Conservation (phyloP, 225 moss, liverwort and hornwort genomes). For the Physcomitrium patens region DNA sequence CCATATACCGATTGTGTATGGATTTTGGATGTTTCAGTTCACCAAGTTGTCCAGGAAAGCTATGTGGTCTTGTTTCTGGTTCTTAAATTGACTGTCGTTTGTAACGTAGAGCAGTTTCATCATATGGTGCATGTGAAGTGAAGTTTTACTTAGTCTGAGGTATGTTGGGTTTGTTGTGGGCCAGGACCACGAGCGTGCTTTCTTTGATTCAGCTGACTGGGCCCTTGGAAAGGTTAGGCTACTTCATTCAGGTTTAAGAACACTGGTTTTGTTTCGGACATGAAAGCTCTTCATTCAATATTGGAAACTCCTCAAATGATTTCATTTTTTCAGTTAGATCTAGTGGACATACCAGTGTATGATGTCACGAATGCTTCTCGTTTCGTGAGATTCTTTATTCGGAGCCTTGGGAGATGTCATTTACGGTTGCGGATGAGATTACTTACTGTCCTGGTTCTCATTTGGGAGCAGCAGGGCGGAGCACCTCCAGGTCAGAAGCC, state of each 20-base stretch:
- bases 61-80: neutral
- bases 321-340: neutral
- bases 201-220: conserved; percentile 99
- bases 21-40: neutral
- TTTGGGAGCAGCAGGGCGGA: conserved; percentile 65
- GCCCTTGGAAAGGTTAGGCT: conserved; percentile 92
- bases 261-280: neutral
- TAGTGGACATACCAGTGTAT: conserved; percentile 4
- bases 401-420: neutral
- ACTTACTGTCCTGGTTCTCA: conserved; percentile 34
- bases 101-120: neutral
- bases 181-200: conserved; percentile 95
- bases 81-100: neutral
- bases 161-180: conserved; percentile 17
- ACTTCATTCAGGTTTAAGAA: conserved; percentile 16
- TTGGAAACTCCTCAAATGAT: neutral
- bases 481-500: conserved; percentile 75
- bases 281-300: no score
- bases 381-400: neutral
- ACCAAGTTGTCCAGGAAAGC: neutral
- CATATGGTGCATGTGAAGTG: conserved; percentile 17
- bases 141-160: conserved; percentile 15
- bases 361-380: conserved; percentile 13
- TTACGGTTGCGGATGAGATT: conserved; percentile 21
- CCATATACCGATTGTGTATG: neutral